These are phyloP conservation scores for Penstemon newberryi DNA, from an alignment of 257 asterid species.

Conservation along the genomic window DNA sequence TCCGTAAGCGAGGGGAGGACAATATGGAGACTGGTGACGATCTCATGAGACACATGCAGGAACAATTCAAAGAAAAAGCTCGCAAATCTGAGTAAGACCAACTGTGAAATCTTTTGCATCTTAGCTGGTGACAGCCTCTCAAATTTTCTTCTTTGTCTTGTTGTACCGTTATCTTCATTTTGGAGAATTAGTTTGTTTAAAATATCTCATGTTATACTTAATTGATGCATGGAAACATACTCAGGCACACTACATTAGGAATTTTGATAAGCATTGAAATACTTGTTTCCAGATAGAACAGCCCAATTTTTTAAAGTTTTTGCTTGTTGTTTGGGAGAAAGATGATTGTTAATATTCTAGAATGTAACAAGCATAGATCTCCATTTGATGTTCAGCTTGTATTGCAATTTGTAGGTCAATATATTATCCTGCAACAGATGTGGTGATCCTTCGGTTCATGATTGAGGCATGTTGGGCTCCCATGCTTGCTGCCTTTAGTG, in stretches of 20 bases:
- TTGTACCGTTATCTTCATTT: constrained; percentile 14
- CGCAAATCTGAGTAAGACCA: constrained; percentile 95
- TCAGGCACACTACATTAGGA: constrained; percentile 4
- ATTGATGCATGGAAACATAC: background rate
- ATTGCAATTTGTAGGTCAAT: constrained; percentile 72
- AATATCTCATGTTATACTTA: constrained; percentile 9
- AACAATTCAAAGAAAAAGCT: constrained; percentile 98
- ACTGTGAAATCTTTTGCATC: constrained; percentile 28
- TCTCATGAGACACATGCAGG: constrained; percentile 98
- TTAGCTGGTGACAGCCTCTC: constrained; percentile 14
- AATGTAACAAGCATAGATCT: constrained; percentile 5
- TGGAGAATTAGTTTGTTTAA: constrained; percentile 15
- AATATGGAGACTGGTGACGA: constrained; percentile 87
- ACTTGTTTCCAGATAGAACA: constrained; percentile 22
- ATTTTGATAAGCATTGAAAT: constrained; percentile 15
- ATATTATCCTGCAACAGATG: constrained; percentile 96
- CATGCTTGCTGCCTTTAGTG: constrained; percentile 99
- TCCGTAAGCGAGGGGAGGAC: constrained; percentile 82
- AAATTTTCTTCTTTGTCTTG: constrained; percentile 13
- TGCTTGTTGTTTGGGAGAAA: constrained; percentile 18
- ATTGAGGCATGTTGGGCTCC: constrained; percentile 99
- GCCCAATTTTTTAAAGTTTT: background rate
- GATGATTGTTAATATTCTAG: constrained; percentile 22
- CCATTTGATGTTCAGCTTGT: constrained; percentile 35
- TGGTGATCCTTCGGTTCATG: constrained; percentile 91